Base-by-base conservation (phyloP, 257 asterid species). In the Solanum bulbocastanum region DNA sequence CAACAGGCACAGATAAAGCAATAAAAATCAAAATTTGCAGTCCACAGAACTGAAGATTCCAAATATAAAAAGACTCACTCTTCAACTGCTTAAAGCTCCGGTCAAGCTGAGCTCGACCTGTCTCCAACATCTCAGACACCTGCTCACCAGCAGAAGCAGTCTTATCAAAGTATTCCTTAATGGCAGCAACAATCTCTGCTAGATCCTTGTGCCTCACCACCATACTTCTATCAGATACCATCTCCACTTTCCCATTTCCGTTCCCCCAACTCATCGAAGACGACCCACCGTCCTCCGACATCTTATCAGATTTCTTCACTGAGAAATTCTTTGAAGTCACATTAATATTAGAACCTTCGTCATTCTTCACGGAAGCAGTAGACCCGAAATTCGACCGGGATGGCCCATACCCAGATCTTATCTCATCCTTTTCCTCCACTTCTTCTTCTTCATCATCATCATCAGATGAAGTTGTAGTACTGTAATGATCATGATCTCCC, bases 111-210 rank as follows among this genome's bases (percentile, higher is more conserved):
- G 95, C 98, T 85, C 97, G 91, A 56, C 98, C 99, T 5, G 94
- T 94, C 89, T 97, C 99, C 25, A 97, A 98, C 95, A 96, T 94
- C 90, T 94, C 98, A 18, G 98, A 94, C 32, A 96, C 98, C 90
- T 95, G 98, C 75, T 94, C 99, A 15, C 99, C 99, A 39, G 99
- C 93, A 36, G 94, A 88, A 39, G 99, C 98, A 39, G 98, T 98
- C 92, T 95, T 94, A 56, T 95, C 98, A 35, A 97, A 97, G 71
- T 95, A 95, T 89, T 94, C 98, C 90, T 87, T 92, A 58, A 97
- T 86, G 5, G 99, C 99, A 36, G 94, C 96, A 86, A 92, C 99
- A 42, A 97, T 97, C 91, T 97, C 99, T 23, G 89, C 95, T 93
- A 97, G 89, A 91, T 97, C 98, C 75, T 92, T 95, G 85, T 97